phyloP scores from a whole-genome alignment of 352 stramenopile species.

The Aphanomyces stellatus region DNA sequence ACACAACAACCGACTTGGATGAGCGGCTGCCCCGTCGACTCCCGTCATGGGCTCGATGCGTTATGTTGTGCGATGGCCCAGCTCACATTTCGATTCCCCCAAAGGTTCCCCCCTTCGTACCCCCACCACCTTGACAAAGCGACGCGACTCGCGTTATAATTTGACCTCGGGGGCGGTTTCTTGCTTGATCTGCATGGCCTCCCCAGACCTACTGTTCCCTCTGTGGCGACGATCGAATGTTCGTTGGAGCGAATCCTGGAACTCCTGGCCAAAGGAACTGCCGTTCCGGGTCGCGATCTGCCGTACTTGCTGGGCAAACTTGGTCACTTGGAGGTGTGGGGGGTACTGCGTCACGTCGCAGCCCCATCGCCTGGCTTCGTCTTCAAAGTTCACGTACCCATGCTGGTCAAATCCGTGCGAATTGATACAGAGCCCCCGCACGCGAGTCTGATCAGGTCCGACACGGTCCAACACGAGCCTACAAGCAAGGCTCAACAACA shows the following conservation, averaged over 20 bases:
- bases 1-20: no score
- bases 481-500: neutral
- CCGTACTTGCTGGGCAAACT: neutral
- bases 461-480: neutral
- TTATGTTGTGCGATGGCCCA: no score
- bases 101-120: no score
- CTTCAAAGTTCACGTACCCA: neutral
- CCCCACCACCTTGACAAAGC: no score
- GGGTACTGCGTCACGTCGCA: neutral
- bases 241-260: neutral
- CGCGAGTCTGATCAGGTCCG: neutral
- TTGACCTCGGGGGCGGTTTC: no score
- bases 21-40: no score
- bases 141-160: no score
- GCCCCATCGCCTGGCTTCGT: slow-evolving; percentile 3
- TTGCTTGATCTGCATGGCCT: no score
- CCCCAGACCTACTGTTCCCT: no score
- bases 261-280: neutral
- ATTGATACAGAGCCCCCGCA: neutral
- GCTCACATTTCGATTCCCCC: no score
- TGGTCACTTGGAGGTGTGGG: neutral
- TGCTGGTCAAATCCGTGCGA: slow-evolving; percentile 5
- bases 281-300: neutral
- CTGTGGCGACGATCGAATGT: neutral
- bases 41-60: no score